Conservation (phyloP, 2,329 filamentous ascomycete genomes). For the Byssochlamys sp. region DNA sequence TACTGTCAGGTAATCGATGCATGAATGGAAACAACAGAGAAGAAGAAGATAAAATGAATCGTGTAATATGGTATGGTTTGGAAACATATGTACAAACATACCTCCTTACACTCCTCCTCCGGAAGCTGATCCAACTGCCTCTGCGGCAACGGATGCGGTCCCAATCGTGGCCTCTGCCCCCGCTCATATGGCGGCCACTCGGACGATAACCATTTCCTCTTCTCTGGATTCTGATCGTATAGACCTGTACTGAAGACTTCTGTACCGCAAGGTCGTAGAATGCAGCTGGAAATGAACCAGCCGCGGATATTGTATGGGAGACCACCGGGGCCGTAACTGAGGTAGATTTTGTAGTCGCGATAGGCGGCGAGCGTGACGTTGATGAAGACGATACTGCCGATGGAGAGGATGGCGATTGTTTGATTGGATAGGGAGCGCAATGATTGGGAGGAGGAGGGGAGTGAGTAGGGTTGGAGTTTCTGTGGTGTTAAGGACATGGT, state of each 20-base stretch:
- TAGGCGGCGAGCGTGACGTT: neutral
- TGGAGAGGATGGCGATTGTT: neutral
- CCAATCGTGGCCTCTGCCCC: neutral
- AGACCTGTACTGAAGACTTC: neutral
- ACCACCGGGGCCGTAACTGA: neutral
- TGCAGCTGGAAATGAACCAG: neutral
- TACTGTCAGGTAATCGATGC: neutral
- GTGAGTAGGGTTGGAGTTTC: neutral
- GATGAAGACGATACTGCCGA: neutral
- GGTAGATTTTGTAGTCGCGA: neutral
- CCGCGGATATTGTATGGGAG: constrained; percentile 1
- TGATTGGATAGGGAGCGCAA: too few species aligned
- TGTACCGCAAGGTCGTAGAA: neutral
- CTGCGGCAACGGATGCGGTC: constrained; percentile 1
- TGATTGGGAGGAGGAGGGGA: neutral
- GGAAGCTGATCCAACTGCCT: neutral
- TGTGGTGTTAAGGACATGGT: neutral
- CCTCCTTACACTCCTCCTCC: neutral
- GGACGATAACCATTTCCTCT: neutral
- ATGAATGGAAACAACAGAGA: neutral
- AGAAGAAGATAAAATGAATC: neutral
- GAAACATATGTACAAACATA: neutral
- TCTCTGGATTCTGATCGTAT: neutral
- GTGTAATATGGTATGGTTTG: too few species aligned
- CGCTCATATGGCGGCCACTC: neutral